Evolutionary conservation across 495 filamentous ascomycete genomes (phyloP), one percentile per base, ranked within the genome.

Genomic region (Tetracladium setigerum): DNA sequence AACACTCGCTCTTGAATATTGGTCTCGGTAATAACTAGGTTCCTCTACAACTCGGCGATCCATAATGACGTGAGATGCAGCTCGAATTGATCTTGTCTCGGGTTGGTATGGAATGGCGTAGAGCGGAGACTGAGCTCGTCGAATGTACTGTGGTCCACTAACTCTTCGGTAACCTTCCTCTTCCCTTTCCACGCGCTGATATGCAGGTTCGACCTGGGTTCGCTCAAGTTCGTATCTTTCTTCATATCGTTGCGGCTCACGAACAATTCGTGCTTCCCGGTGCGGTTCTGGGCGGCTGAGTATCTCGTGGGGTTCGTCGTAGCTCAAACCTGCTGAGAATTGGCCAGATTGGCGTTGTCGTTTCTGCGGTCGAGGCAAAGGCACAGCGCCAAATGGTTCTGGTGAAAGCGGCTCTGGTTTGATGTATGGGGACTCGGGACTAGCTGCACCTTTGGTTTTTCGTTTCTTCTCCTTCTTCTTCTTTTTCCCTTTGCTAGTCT

Each of bases 361-460:
- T 52, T 76, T 78, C 38, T 62, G 59, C 5, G 75, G 73, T 32
- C 72, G 67, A 34, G 68, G 59, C 41, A 69, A 70, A 30, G 66
- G 70, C 30, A 70, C 69, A 46, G 77, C 75, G 38, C 72, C 66
- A 41, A 87, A 71, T 12, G 84, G 86, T 15, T 87, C 87, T 2
- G 87, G 87, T 1, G 89, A 95, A 11, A 83, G 72, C 7, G 89
- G 89, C 61, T 96, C 90, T 50, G 84, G 76, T 59, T 96, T 96
- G 59, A 96, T 89, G 56, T 78, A 78, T 7, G 84, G 73, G 19
- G 70, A 73, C 11, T 55, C 64, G 64, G 71, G 52, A 52, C 62
- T 54, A 53, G 62, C 55, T 62, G 59, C 54, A 35, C 13, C 39
- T 4, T 57, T 46, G 56, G 66, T 71, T 54, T 71, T 74, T 31